Evolutionary conservation across 75 land plant species (phyloP), one percentile per base, ranked within the genome.

Genomic region (Cryptomeria japonica): DNA sequence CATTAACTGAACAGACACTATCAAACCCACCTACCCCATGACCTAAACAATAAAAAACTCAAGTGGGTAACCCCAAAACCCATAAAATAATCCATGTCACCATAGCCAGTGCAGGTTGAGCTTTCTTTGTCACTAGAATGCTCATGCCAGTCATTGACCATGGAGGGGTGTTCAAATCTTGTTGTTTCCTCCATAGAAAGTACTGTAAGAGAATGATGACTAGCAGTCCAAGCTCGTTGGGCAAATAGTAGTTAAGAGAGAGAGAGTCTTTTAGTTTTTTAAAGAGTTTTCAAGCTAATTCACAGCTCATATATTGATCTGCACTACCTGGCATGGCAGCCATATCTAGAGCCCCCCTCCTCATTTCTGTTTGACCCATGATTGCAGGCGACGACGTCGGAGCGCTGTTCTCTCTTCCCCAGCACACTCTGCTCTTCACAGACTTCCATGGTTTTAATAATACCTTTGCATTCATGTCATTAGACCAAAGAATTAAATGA

Each of bases 311-410:
- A 72, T 72, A 5, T 72, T 72, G 76, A 72, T 13, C 3, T 25
- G 70, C 28, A 64, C 0, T 22, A 15, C 12, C 77, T 32, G 34
- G 13, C 37, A 32, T 34, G 34, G 77, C 77, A 73, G 77, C 77
- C 77, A 73, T 10, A 34, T 73, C 77, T 73, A 73, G 77, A 73
- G 77, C 3, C 77, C 7, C 37, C 11, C 34, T 12, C 22, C 9
- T 19, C 31, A 10, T 56, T 34, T 34, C 38, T 34, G 68, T 85
- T 85, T 85, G 86, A 85, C 86, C 86, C 86, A 15, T 34, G 68
- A 51, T 85, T 85, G 86, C 68, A 51, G 86, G 46, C 86, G 56
- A 85, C 41, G 86, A 85, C 36, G 39, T 32, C 73, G 86, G 68
- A 55, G 38, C 86, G 68, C 10, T 39, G 86, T 85, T 56, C 68